Evolutionary conservation across 2,329 filamentous ascomycete genomes (phyloP).

Genomic region (Ophiocordyceps robertsii): DNA sequence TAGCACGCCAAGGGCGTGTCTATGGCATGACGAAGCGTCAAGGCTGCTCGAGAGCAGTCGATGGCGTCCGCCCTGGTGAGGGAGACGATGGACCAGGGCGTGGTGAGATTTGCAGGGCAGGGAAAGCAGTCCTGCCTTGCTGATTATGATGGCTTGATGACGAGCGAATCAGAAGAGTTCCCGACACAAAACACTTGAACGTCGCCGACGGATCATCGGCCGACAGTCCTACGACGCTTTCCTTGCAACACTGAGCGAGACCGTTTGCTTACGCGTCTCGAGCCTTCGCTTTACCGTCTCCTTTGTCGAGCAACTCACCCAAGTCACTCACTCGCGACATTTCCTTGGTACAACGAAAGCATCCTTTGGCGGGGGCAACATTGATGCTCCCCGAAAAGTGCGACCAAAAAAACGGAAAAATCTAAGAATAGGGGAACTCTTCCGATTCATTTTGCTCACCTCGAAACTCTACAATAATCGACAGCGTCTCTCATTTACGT

Average conservation of each 20-base stretch:
- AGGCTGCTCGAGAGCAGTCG: no score
- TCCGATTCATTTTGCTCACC: neutral
- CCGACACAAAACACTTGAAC: neutral
- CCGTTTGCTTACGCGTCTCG: neutral
- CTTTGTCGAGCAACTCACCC: constrained; percentile 9
- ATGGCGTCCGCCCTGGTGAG: neutral
- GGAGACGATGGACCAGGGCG: neutral
- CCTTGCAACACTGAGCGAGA: constrained; percentile 1
- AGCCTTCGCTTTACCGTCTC: constrained; percentile 1
- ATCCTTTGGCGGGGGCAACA: no score
- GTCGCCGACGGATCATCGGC: constrained; percentile 2
- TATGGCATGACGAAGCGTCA: no score
- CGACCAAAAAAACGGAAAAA: constrained; percentile 4
- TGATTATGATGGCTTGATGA: constrained; percentile 15
- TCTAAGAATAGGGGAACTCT: constrained; percentile 2
- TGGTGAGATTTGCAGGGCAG: neutral
- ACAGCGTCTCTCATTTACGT: neutral
- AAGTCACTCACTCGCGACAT: constrained; percentile 19
- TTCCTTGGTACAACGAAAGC: constrained; percentile 12
- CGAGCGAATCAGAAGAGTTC: constrained; percentile 6
- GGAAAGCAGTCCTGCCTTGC: constrained; percentile 12
- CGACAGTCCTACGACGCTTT: constrained; percentile 1
- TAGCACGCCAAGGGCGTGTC: no score
- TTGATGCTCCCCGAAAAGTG: neutral
- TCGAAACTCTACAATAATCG: neutral